A percentile compares a stretch with the other conserved stretches of the same genome.
These are phyloP conservation scores for Trypanosoma grayi DNA, from an alignment of 208 protist genomes.

Conservation along the genomic window DNA sequence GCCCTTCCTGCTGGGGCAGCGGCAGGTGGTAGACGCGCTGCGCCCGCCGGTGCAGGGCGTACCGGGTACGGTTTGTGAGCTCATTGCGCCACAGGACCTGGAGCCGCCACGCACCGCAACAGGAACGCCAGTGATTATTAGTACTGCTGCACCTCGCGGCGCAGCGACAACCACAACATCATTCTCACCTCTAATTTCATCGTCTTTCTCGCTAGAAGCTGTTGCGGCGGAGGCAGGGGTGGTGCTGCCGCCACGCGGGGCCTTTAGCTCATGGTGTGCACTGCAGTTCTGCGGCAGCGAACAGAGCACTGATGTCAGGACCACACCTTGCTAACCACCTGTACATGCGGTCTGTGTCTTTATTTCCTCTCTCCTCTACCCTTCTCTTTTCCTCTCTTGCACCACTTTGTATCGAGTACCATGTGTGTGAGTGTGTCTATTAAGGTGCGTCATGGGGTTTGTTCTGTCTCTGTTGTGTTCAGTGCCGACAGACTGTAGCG, in stretches of 20 bases:
- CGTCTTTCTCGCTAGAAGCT: conserved; percentile 6
- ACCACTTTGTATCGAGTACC: too few relatives aligned
- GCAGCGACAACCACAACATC: too few relatives aligned
- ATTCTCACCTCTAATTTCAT: too few relatives aligned
- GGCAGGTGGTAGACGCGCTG: conserved; percentile 8
- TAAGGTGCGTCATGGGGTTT: too few relatives aligned
- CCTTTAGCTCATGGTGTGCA: conserved; percentile 17
- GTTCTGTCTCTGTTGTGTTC: too few relatives aligned
- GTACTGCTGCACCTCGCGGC: background rate
- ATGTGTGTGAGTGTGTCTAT: too few relatives aligned
- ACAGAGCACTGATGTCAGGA: background rate
- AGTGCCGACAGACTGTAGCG: too few relatives aligned
- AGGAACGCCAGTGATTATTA: background rate
- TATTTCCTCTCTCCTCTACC: background rate
- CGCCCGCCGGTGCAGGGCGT: conserved; percentile 5
- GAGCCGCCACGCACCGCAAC: background rate
- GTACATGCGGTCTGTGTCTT: too few relatives aligned
- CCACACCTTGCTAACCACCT: background rate
- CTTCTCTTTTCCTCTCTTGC: background rate
- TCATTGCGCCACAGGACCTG: background rate
- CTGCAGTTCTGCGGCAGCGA: background rate
- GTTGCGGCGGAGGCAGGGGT: background rate
- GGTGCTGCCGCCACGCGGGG: conserved; percentile 9
- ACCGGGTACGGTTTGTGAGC: background rate
- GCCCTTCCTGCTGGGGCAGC: conserved; percentile 19